Base-by-base conservation (phyloP, 371 early-diverging fungal species). In the Mortierella sp. region DNA sequence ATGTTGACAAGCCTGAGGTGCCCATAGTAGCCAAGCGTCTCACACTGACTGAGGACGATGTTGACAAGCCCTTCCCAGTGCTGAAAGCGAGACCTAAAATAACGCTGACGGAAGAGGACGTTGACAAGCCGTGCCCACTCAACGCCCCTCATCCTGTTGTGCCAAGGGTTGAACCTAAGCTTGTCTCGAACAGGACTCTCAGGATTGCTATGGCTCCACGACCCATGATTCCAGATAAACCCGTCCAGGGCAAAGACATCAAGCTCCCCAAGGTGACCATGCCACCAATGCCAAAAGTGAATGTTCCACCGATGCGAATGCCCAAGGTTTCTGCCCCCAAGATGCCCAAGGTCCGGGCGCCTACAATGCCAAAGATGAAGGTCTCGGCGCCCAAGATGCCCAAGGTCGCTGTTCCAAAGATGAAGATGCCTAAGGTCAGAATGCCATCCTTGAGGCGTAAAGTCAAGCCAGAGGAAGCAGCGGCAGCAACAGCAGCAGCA, bases 31-130 rank as follows among this genome's bases (percentile, higher is more conserved):
- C 58, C 25, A n/a, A 64, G 12, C 47, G 14, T 12, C 48, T 76
- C 46, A 64, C 65, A 12, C n/a, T 76, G 37, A 67, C 57, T 0
- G 72, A 76, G n/a, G 68, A 76, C 19, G 76, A 76, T 25, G 68
- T 76, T 18, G 37, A 68, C 4, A 67, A 62, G 52, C 71, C 71
- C 15, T 18, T 60, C 6, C 68, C 67, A 15, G 21, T 25, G 1
- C 56, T 66, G 7, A 46, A 51, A n/a, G 30, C 60, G 0, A 66
- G 7, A 1, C 70, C 70, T 2, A 26, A 60, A 0, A 2, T 76
- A 28, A 57, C 21, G 15, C n/a, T 68, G 12, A 37, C n/a, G 1
- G 76, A 76, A 55, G 57, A 64, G 7, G 72, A 76, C 57, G 68
- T 71, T 18, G 51, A 28, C 0, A 64, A 61, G 25, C 76, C 76